Evolutionary conservation across 257 asterid species (phyloP).

Genomic region (Linderniella brevidens): DNA sequence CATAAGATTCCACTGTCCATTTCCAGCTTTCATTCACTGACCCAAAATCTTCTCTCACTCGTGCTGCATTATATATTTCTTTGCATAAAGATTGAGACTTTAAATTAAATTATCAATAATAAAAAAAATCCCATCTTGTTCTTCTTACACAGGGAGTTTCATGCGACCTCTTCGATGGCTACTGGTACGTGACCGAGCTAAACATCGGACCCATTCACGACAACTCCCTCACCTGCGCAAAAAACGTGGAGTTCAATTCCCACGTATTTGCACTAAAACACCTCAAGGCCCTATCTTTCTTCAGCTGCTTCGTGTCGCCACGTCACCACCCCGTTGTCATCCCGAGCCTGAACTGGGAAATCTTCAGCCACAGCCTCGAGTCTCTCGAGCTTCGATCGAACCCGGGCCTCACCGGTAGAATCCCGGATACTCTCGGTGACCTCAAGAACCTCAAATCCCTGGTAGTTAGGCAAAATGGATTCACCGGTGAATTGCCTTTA

Average conservation of each 20-base stretch:
- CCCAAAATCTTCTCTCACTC: no score
- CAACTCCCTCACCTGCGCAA: constrained; percentile 61
- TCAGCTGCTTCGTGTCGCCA: constrained; percentile 39
- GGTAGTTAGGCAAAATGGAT: constrained; percentile 53
- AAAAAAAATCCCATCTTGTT: no score
- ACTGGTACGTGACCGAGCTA: constrained; percentile 77
- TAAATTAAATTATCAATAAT: no score
- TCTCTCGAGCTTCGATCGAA: constrained; percentile 67
- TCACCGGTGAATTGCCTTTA: constrained; percentile 39
- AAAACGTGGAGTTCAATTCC: constrained; percentile 35
- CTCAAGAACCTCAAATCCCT: constrained; percentile 55
- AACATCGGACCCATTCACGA: constrained; percentile 76
- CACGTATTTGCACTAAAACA: constrained; percentile 41
- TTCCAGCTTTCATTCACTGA: no score
- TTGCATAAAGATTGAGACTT: no score
- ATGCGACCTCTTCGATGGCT: constrained; percentile 70
- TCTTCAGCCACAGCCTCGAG: constrained; percentile 28
- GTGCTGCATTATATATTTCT: no score
- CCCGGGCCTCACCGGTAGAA: constrained; percentile 46
- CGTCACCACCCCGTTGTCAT: constrained; percentile 22
- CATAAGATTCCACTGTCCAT: no score
- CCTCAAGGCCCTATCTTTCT: constrained; percentile 62
- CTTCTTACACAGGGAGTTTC: constrained; percentile 59
- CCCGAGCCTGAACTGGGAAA: constrained; percentile 44
- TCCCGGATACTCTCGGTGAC: constrained; percentile 41